phyloP scores from a whole-genome alignment of 805 yeast species.

The Sungouiozyma intestinalis region DNA sequence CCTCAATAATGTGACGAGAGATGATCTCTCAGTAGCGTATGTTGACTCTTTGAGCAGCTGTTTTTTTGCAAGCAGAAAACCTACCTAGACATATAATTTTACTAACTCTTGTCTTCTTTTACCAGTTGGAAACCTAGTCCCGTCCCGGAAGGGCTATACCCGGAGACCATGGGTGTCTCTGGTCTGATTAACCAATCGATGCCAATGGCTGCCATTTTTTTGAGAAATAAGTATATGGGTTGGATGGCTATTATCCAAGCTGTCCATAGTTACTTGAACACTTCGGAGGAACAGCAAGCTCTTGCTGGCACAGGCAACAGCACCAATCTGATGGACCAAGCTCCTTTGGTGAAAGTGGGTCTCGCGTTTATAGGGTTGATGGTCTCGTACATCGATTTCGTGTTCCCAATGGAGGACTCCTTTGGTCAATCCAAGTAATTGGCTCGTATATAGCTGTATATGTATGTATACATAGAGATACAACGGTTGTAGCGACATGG shows the following conservation, averaged over 20 bases:
- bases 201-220: constrained; percentile 62
- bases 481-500: background rate
- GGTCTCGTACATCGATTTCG: constrained; percentile 46
- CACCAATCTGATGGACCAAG: constrained; percentile 30
- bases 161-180: constrained; percentile 33
- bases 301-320: constrained; percentile 24
- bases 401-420: constrained; percentile 30
- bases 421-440: background rate
- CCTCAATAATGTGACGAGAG: constrained; percentile 27
- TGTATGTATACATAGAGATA: background rate
- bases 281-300: constrained; percentile 24
- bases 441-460: too few species aligned
- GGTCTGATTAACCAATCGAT: constrained; percentile 39
- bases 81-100: constrained; percentile 1
- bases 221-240: constrained; percentile 34
- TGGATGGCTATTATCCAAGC: constrained; percentile 48
- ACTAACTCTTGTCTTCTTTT: constrained; percentile 9
- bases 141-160: constrained; percentile 37
- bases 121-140: constrained; percentile 36
- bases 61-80: background rate
- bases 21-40: constrained; percentile 29
- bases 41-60: constrained; percentile 4
- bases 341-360: constrained; percentile 31
- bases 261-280: constrained; percentile 28
- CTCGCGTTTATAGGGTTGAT: constrained; percentile 39